Base-by-base conservation (phyloP, 176 grass and related monocot species). In the Oryza meridionalis region DNA sequence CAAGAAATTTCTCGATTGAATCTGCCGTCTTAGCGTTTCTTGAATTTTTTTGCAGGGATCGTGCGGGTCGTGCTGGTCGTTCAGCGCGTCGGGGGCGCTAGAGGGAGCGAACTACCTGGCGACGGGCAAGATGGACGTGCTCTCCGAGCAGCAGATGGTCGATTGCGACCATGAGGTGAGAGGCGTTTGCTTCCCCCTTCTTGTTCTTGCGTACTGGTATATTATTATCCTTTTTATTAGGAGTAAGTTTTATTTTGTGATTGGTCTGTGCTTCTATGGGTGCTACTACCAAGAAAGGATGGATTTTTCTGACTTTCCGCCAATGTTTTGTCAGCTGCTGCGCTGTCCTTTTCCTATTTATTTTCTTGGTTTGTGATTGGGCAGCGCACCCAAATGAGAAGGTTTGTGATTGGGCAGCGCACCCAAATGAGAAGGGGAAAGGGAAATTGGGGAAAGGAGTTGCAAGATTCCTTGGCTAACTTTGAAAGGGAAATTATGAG, bases 51-150 rank as follows among this genome's bases (percentile, higher is more conserved):
- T 86, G n/a, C 82, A 97, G 91, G 94, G 94, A 31, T 97, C 94
- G 3, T 97, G 94, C 71, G 94, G 94, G 16, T 97, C 94, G 32
- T 97, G 94, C 89, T 97, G 94, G 94, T 97, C 94, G 53, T 97
- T 97, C 84, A 94, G 94, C 66, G 71, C 91, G 11, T 91, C 94
- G 1, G 94, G 89, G 45, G 94, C 94, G 33, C 85, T 97, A 63
- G 94, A 97, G 83, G 94, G 94, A 40, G 94, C 94, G 19, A 87
- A 97, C 86, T 97, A 91, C 84, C 84, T 97, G 42, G 79, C 94
- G 19, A 94, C 91, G 6, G 91, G 94, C 80, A 90, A 94, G 67
- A 72, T 97, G 29, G 78, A 97, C 81, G 86, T 86, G 74, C 91
- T 97, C 47, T 94, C 91, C 7, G 91, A 97, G 87, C 94, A 97